phyloP scores from a whole-genome alignment of 176 grass and related monocot species.

The Eleusine indica region DNA sequence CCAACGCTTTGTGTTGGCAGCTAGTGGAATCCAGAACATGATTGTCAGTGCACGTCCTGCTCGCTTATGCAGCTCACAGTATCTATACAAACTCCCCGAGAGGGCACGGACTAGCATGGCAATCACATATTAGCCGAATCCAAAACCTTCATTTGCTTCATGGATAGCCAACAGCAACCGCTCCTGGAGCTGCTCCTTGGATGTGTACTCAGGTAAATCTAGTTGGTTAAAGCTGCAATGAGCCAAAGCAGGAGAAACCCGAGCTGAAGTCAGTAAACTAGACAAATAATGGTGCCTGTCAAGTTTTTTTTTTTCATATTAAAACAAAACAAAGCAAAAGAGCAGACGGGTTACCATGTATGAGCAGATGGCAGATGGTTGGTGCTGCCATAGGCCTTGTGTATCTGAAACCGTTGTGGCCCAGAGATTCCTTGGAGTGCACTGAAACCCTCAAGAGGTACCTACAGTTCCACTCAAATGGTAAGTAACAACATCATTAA shows the following conservation, averaged over 20 bases:
- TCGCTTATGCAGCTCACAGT: slow-evolving; percentile 31
- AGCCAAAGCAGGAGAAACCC: neutral
- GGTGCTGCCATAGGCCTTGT: slow-evolving; percentile 96
- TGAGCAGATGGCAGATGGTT: slow-evolving; percentile 96
- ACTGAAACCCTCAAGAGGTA: slow-evolving; percentile 94
- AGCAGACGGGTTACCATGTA: slow-evolving; percentile 70
- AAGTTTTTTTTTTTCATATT: neutral
- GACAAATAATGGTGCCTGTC: neutral
- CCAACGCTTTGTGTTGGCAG: slow-evolving; percentile 21
- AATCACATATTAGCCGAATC: slow-evolving; percentile 71
- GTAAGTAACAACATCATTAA: slow-evolving; percentile 26
- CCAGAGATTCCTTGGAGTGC: slow-evolving; percentile 97
- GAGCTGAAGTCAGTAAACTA: neutral
- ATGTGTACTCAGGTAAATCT: slow-evolving; percentile 94
- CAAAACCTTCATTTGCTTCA: slow-evolving; percentile 97
- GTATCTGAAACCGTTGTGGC: slow-evolving; percentile 89
- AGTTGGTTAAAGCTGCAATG: slow-evolving; percentile 94
- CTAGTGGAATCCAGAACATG: slow-evolving; percentile 17
- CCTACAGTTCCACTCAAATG: slow-evolving; percentile 52
- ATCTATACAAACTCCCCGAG: slow-evolving; percentile 42
- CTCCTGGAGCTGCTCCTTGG: slow-evolving; percentile 93
- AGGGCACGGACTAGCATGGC: neutral
- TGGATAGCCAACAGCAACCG: slow-evolving; percentile 89
- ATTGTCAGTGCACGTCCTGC: neutral
- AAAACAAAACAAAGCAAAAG: neutral